Base-by-base conservation (phyloP, 106 monocot species). In the Hemerocallis citrina region DNA sequence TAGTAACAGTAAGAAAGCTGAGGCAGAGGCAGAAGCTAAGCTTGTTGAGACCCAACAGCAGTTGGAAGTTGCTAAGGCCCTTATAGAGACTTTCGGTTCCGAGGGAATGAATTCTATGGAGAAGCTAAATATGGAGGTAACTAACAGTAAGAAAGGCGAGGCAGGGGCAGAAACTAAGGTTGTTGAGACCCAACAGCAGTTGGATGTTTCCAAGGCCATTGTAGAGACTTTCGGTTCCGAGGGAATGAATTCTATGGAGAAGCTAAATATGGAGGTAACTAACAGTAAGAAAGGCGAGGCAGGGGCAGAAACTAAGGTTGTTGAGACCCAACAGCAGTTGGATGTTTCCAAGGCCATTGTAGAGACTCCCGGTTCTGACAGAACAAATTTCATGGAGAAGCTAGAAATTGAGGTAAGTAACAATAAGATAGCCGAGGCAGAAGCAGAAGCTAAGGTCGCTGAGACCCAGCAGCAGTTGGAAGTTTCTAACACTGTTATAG, bases 71-170 rank as follows among this genome's bases (percentile, higher is more conserved):
- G 76, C 86, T 13, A 79, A 74, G 34, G 34, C 15, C 16, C 76
- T 75, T 2, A 70, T 92, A 1, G 80, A 81, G 3, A 48, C 63
- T 52, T 64, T 83, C 33, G 66, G 67, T 25, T 49, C 61, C 34
- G 82, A 85, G 16, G 77, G 79, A 1, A 55, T 59, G 13, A 79
- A n/a, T n/a, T n/a, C n/a, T 29, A 63, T 79, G 34, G 80, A 86
- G 28, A 72, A 52, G 27, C 69, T 88, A 2, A 88, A 72, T 27
- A 23, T 19, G 3, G 65, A 77, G 67, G 62, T 79, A 2, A 23
- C 29, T 3, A 57, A 68, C 17, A 76, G 62, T 38, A 76, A 74
- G 39, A 74, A 70, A 42, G 57, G 57, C 6, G 72, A 84, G 24
- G n/a, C n/a, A n/a, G n/a, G n/a, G n/a, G n/a, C n/a, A n/a, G n/a